Base-by-base conservation (phyloP, 305 asterid genomes). In the Andrographis paniculata region DNA sequence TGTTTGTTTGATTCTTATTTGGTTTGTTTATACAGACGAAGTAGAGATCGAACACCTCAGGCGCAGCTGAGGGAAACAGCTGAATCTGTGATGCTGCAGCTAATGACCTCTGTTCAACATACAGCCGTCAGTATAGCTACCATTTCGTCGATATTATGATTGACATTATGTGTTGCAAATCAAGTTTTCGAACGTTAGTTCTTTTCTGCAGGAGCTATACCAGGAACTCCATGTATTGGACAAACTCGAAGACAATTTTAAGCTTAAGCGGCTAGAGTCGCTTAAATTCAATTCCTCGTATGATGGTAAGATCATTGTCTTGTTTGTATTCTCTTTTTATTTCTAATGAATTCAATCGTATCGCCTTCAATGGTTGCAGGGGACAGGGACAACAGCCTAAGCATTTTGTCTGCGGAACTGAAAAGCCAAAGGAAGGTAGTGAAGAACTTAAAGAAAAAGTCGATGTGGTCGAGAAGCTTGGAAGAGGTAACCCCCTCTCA, bases 391-490 rank as follows among this genome's bases (percentile, higher is more conserved):
- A 62, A 66, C 70, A 71, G 66, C 63, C 59, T 75, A 52, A 58
- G 49, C 10, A 17, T 58, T 48, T 69, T 80, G 69, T 50, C 72
- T 30, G 61, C 68, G 14, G 79, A 81, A 58, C 33, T 76, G 19
- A 85, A 84, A 77, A 69, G 63, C 68, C 89, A 73, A 64, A 70
- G 50, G 74, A 85, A 76, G 60, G 60, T 67, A 27, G 86, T 78
- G 55, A 79, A 64, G 56, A 76, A 35, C 55, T 62, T 85, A 42
- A 78, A 85, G 78, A 85, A 81, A 59, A 78, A 78, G 56, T 81
- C 95, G 2, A 59, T 85, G 40, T 85, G 95, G 95, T 81, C 79
- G 47, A 71, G 75, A 71, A 72, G 80, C 58, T 63, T 85, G 88
- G 95, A 85, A 62, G 94, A 81, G 77, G 95, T 84, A 72, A 40